Evolutionary conservation across 148 eudicot genomes (phyloP).

Genomic region (Vaccinium macrocarpon): DNA sequence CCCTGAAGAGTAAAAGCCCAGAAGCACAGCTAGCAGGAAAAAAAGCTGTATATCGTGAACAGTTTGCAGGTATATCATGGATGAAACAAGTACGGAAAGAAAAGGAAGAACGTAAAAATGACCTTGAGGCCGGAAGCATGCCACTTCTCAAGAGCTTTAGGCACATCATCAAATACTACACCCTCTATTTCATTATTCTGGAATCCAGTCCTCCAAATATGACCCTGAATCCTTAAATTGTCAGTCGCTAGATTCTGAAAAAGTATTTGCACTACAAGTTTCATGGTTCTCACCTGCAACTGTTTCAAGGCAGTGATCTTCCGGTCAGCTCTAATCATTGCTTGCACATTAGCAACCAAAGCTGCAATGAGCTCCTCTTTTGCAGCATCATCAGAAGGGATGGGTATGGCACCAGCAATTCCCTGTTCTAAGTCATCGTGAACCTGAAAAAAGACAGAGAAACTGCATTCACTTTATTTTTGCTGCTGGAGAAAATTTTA

Average conservation of each 20-base stretch:
- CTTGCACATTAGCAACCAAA: constrained; percentile 79
- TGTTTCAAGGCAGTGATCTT: constrained; percentile 92
- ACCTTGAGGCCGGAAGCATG: constrained; percentile 77
- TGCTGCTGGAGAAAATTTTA: background rate
- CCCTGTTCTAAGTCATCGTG: constrained; percentile 70
- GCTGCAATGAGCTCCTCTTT: constrained; percentile 79
- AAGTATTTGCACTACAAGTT: background rate
- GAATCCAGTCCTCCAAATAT: constrained; percentile 90
- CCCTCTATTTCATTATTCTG: constrained; percentile 66
- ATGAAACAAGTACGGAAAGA: background rate
- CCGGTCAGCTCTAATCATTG: constrained; percentile 94
- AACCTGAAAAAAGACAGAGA: constrained; percentile 41
- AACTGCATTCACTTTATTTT: background rate
- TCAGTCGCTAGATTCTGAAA: constrained; percentile 8
- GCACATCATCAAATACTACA: constrained; percentile 86
- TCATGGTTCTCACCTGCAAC: constrained; percentile 57
- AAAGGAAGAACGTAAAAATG: constrained; percentile 11
- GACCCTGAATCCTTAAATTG: constrained; percentile 56
- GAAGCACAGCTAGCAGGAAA: background rate
- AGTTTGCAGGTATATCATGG: background rate
- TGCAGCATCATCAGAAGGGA: constrained; percentile 61
- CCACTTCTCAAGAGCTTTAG: constrained; percentile 87
- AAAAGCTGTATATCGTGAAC: background rate
- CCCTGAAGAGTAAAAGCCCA: background rate
- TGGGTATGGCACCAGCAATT: constrained; percentile 62